Base-by-base conservation (phyloP, 2,329 filamentous ascomycete genomes). In the Calonectria pseudoturangicola region DNA sequence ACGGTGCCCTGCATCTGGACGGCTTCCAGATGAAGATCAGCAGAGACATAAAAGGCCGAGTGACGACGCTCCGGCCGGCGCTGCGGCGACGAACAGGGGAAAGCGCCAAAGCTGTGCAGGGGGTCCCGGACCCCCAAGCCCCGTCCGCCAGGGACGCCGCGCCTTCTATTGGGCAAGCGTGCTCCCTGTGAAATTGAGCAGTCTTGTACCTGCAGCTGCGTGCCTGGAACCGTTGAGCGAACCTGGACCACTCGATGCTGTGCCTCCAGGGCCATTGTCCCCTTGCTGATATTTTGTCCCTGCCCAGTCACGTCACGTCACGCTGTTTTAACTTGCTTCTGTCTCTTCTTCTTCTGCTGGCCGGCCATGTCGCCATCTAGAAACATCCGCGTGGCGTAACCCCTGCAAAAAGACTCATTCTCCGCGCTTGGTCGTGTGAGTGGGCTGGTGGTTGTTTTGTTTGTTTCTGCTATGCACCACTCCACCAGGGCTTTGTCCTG, bases 11-110 rank as follows among this genome's bases (percentile, higher is more conserved):
- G 45, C 33, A 66, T 51, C 64, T 47, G 51, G 28, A 41, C 25
- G 18, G 39, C 41, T 43, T 60, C 54, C 66, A 78, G 70, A 79
- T 79, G 76, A 79, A 68, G 77, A 79, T 79, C 77, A 79, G 74
- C 77, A 75, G 73, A 76, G 77, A 68, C 65, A 58, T 28, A 63
- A 64, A 72, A 50, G 21, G 36, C 48, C 56, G 43, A 50, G 58
- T 65, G 65, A 65, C 65, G 48, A 27, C 62, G 50, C 66, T 51
- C n/a, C 54, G 21, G 54, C 66, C 48, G 70, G 66, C 33, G 71
- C 65, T 66, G 51, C 66, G 56, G 66, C 39, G 47, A 67, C 60
- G 8, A 18, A 72, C 70, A 54, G 72, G 73, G 75, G 36, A 70
- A 60, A 50, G 66, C 58, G 58, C 41, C 41, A 58, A 39, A 58